Base-by-base conservation (phyloP, 2,329 filamentous ascomycete genomes). In the Fusarium setosum region DNA sequence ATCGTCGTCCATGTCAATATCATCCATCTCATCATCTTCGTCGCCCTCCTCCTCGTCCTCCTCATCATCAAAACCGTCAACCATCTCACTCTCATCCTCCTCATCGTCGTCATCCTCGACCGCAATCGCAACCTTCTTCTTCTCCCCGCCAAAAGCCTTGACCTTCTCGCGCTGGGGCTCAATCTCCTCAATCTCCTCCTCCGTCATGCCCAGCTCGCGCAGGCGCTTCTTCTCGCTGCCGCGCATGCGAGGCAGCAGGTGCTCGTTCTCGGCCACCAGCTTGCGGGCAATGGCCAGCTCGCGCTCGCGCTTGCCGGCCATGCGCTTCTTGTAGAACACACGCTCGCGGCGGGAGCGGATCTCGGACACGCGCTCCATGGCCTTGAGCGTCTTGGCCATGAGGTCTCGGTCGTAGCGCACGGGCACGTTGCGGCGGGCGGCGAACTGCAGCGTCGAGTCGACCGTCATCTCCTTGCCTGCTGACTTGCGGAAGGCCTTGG, bases 371-470 rank as follows among this genome's bases (percentile, higher is more conserved):
- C 95, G 88, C 81, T 93, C 86, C 94, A 99, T 99, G 70, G 94
- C 95, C 76, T 92, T 89, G 79, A 98, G 86, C 15, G 96, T 98
- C 75, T 92, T 93, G 72, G 88, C 86, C 67, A 97, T 89, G 67
- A 97, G 88, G 72, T 97, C 93, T 79, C 96, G 91, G 87, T 97
- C 93, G 88, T 99, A 99, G 76, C 95, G 93, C 63, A 96, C 89
- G 69, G 96, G 96, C 29, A 96, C 88, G 84, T 99, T 97, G 84
- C 96, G 92, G 76, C 93, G 92, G 70, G 93, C 92, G 65, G 93
- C 92, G 82, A 98, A 97, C 75, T 93, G 91, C 62, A 99, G 90
- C 29, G 95, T 97, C 74, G 89, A 92, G 85, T 99, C 96, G 80
- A 98, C 94, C 57, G 92, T 92, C 93, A 97, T 89, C 76, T 89